A percentile compares a stretch with the other conserved stretches of the same genome.
These are phyloP conservation scores for Cercospora zeina DNA, from an alignment of 2,329 filamentous ascomycete genomes.

Conservation along the genomic window DNA sequence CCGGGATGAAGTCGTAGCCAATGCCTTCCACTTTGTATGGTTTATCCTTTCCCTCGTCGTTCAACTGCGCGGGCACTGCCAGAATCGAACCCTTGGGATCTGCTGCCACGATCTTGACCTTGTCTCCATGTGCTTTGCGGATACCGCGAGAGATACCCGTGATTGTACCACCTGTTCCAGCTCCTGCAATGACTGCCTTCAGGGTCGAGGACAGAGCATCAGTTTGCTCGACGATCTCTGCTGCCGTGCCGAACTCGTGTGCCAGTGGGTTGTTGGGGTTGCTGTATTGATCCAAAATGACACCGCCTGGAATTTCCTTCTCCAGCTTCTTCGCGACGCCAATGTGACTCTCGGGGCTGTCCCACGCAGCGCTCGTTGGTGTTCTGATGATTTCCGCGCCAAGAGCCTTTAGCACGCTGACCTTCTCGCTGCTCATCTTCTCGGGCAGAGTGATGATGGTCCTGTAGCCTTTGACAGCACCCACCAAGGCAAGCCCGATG, in stretches of 20 bases:
- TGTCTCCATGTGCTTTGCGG: constrained; percentile 73
- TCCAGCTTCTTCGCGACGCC: constrained; percentile 86
- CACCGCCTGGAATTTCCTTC: constrained; percentile 94
- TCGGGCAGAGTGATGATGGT: constrained; percentile 98
- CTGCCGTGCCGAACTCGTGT: constrained; percentile 89
- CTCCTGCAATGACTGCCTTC: constrained; percentile 81
- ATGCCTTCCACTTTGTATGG: constrained; percentile 98
- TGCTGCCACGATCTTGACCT: constrained; percentile 86
- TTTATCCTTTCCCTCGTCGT: constrained; percentile 76
- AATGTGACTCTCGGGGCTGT: constrained; percentile 94
- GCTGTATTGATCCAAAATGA: constrained; percentile 95
- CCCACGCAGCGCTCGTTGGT: constrained; percentile 91
- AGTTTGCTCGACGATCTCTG: constrained; percentile 95
- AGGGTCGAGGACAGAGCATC: constrained; percentile 63
- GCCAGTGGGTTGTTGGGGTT: constrained; percentile 90
- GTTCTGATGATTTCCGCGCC: constrained; percentile 97
- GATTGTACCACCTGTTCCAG: constrained; percentile 93
- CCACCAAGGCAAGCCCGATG: constrained; percentile 91
- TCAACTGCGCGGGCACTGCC: constrained; percentile 75
- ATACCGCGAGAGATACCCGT: constrained; percentile 83
- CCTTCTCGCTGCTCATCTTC: constrained; percentile 99
- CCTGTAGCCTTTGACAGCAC: constrained; percentile 94
- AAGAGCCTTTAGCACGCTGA: constrained; percentile 87
- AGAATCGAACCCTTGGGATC: constrained; percentile 92
- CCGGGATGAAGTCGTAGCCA: constrained; percentile 96